Evolutionary conservation across 2,329 filamentous ascomycete species (phyloP), one percentile per base, ranked within the genome.

Genomic region (Colletotrichum sp.): DNA sequence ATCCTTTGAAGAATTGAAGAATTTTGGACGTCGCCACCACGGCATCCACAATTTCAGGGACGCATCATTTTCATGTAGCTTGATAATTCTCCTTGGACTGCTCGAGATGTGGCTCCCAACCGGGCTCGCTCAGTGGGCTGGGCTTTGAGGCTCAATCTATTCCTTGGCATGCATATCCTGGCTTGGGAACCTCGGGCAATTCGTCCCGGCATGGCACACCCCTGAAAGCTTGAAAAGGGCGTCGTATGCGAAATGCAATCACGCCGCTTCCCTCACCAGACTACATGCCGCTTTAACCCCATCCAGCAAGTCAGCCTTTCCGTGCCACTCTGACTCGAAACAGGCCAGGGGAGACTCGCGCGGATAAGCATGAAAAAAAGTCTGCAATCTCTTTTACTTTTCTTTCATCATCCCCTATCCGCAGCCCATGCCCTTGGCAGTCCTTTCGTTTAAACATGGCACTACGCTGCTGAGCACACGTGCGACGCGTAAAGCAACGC

Each of bases 101-200:
- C 51, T 59, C 62, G 31, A 61, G 21, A 57, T 43, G 31, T 63
- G 55, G 65, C 64, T 62, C 31, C 21, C 9, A 33, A 55, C 24
- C 15, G 31, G 34, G 61, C 6, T 16, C 31, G 21, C 31, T 34
- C n/a, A 12, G 67, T 24, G 61, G 43, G 67, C 54, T 34, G 36
- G 61, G 36, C 51, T 18, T 70, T 70, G 71, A 73, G 71, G 62
- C 71, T 73, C 71, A 73, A 62, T 71, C 18, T 51, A 33, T 43
- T 21, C 12, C 71, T 58, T 70, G 66, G 66, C 66, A 65, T 71
- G 71, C 68, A 66, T 47, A 71, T 63, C 68, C 62, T 33, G 24
- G 54, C 38, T 43, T 62, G 18, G 24, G 70, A 43, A 47, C 21
- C 24, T 61, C 43, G 68, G 55, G 54, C 31, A 34, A 57, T 63